Conservation (phyloP, 2,329 filamentous ascomycete species). For the Dothideomycetes sp. region DNA sequence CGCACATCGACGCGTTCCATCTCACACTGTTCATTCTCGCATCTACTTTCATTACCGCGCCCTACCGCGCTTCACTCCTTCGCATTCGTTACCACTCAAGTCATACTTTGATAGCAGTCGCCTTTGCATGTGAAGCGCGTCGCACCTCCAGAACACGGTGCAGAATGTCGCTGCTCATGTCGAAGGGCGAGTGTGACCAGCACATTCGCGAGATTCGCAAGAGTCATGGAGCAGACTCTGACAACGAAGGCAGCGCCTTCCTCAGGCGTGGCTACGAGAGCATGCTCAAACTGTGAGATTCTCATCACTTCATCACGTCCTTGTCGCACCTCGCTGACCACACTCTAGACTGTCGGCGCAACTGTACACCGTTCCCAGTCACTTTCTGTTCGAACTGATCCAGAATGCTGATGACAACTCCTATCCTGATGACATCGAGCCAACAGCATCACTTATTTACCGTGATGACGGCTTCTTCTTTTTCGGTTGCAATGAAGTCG, state of each 20-base stretch:
- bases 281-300: constrained; percentile 1
- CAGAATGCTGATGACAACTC: constrained; percentile 45
- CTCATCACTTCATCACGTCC: not conserved
- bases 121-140: too few relatives aligned
- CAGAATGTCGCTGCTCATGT: not conserved
- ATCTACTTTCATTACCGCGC: too few relatives aligned
- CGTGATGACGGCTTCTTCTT: constrained; percentile 19
- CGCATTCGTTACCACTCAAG: too few relatives aligned
- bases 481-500: constrained; percentile 37
- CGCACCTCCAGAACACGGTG: too few relatives aligned
- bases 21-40: too few relatives aligned
- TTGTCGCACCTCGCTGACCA: not conserved
- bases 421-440: constrained; percentile 18
- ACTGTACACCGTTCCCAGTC: constrained; percentile 24
- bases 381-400: constrained; percentile 43
- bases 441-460: constrained; percentile 19
- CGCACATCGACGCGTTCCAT: too few relatives aligned
- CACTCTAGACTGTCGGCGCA: constrained; percentile 10
- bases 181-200: constrained; percentile 3
- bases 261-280: constrained; percentile 1
- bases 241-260: not conserved
- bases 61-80: too few relatives aligned
- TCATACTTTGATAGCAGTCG: too few relatives aligned
- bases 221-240: constrained; percentile 3
- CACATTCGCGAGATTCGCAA: constrained; percentile 3